Conservation (phyloP, 257 asterid genomes). For the Nicotiana obtusifolia region DNA sequence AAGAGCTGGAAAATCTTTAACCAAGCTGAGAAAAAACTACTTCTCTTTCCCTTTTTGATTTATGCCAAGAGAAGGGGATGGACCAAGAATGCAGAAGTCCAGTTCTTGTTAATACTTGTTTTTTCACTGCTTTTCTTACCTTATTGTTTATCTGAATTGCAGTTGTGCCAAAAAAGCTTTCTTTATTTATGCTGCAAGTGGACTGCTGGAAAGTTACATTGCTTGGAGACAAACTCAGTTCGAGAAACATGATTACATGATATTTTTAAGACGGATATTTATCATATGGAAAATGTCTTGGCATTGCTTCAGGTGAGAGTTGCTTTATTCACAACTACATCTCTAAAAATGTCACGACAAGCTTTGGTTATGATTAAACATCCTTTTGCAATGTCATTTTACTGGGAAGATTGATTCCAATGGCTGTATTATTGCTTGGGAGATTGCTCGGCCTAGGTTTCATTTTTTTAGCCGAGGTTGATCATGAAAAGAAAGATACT, state of each 20-base stretch:
- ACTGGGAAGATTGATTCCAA: background rate
- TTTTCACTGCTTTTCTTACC: background rate
- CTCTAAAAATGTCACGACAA: background rate
- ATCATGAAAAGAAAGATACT: background rate
- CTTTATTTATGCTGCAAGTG: slow-evolving; percentile 75
- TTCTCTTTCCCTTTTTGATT: background rate
- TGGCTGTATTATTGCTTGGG: background rate
- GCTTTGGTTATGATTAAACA: background rate
- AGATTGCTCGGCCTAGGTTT: background rate
- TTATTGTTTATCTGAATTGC: too few species aligned
- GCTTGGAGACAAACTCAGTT: slow-evolving; percentile 57
- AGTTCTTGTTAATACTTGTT: background rate
- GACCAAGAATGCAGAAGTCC: background rate
- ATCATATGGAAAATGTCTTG: background rate
- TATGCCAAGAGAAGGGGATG: background rate
- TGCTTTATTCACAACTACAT: background rate
- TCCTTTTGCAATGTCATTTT: background rate
- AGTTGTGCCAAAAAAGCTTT: slow-evolving; percentile 64
- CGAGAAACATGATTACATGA: slow-evolving; percentile 55
- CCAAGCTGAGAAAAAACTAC: too few species aligned
- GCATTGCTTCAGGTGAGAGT: background rate
- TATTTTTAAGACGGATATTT: background rate
- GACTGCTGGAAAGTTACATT: slow-evolving; percentile 84
- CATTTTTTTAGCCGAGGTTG: background rate
- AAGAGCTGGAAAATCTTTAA: too few species aligned